A percentile compares a stretch with the other conserved stretches of the same genome.
phyloP scores from a whole-genome alignment of 2,329 filamentous ascomycete species.

The Scolecobasidium constrictum region DNA sequence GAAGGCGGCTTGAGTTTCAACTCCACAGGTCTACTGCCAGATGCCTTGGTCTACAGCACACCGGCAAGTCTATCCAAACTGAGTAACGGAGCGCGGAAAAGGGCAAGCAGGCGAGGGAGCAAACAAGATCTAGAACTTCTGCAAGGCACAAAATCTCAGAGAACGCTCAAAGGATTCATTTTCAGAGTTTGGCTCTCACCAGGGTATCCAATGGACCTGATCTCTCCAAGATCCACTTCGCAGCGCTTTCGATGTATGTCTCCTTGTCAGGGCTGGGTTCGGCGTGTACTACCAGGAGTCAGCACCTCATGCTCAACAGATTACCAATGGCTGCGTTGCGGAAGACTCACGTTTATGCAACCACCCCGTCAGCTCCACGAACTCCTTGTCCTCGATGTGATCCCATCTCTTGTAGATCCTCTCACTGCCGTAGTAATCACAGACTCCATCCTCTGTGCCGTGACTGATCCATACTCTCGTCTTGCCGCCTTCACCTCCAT shows the following conservation, averaged over 20 bases:
- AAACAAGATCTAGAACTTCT: no score
- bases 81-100: no score
- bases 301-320: neutral
- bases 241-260: constrained; percentile 21
- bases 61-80: no score
- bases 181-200: constrained; percentile 10
- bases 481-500: constrained; percentile 41
- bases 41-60: no score
- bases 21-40: no score
- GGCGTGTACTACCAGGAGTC: constrained; percentile 18
- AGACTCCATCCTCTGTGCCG: constrained; percentile 63
- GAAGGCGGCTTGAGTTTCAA: no score
- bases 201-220: neutral
- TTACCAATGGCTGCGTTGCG: neutral
- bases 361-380: constrained; percentile 64
- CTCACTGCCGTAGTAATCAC: constrained; percentile 56
- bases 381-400: constrained; percentile 53
- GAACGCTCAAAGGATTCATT: no score
- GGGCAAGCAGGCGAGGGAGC: no score
- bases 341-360: constrained; percentile 55
- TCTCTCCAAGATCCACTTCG: constrained; percentile 21
- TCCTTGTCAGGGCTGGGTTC: constrained; percentile 25
- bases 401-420: constrained; percentile 19
- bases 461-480: constrained; percentile 61
- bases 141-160: no score